Evolutionary conservation across 306 rosid species (phyloP), one percentile per base, ranked within the genome.

Genomic region (Comarum palustre): DNA sequence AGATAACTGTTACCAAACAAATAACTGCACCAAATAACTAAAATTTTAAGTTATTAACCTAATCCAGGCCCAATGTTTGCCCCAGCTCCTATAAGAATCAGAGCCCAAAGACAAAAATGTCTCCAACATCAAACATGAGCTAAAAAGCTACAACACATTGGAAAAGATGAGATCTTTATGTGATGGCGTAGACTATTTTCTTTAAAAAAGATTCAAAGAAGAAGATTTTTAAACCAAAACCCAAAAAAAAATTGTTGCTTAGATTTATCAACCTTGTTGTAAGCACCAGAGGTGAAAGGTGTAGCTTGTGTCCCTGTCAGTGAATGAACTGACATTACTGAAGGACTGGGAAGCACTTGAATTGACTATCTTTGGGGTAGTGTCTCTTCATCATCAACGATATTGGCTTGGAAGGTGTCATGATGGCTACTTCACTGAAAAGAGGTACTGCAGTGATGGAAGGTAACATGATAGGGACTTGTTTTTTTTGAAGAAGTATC

Each of bases 281-380:
- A 29, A 42, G 74, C 67, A 38, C 63, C 66, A 55, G 79, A 68
- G 45, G 79, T 50, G 22, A 66, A 27, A 46, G 81, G 82, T 2
- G 81, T 77, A 1, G 87, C 81, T 68, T 91, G 92, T 20, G 34
- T 29, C 36, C 78, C 77, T 32, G 88, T 73, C 63, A 79, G 66
- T 87, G 83, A 82, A 19, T 82, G 62, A 34, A 63, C 75, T 20
- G 83, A 84, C 11, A 54, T 24, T 45, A 88, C 82, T 55, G 79
- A 63, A 75, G 95, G 96, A 52, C 93, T 86, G 5, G 79, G 73
- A 5, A 87, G 90, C 32, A 74, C 75, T 20, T 73, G 71, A 64
- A 43, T 60, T 76, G 81, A 69, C 75, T 75, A 79, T 79, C 73
- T 76, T 85, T 7, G 94, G 92, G 27, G 85, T 85, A 72, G 15